Base-by-base conservation (phyloP, 2,329 filamentous ascomycete species). In the Scedosporium boydii region DNA sequence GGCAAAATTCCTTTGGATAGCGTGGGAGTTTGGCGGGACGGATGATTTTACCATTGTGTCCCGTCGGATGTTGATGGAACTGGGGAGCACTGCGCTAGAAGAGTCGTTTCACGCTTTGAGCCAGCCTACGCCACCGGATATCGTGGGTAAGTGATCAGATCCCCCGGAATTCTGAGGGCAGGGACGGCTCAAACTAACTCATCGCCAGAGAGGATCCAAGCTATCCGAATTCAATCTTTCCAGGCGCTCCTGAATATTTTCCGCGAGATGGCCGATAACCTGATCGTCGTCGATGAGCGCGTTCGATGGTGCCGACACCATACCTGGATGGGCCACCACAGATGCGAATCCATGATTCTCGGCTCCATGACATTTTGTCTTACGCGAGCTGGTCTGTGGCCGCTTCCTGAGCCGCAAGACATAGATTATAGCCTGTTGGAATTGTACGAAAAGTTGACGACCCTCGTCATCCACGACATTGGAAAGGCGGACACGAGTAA, bases 321-420 rank as follows among this genome's bases (percentile, higher is more conserved):
- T 1, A 66, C 67, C 3, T 74, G 68, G 66, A 72, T 73, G 70
- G 72, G 71, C 0, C 71, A 67, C 5, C 72, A 74, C 58, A 66
- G 69, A 7, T 75, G 73, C 63, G 73, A 75, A 44, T 74, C 71
- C 23, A 75, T 74, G 71, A 74, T 74, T 7, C 66, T 74, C 0
- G 71, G 72, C 1, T 74, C 72, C 1, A 67, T 74, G 62, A 71
- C 70, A 1, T 74, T 73, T 58, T 73, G 72, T 57, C 69, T 74
- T 4, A 68, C 68, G 10, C 64, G 71, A 26, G 71, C 71, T 3
- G 68, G 69, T 6, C 68, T 73, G 3, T 74, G 71, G 72, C 73
- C 72, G 3, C 63, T 72, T 1, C 71, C 71, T 5, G 64, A 70
- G 1, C 58, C 67, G 1, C 57, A 63, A 0, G 68, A 70, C 4